These are phyloP conservation scores for Saccharomycopsis sp. DNA, from an alignment of 805 yeast genomes.

Conservation along the genomic window DNA sequence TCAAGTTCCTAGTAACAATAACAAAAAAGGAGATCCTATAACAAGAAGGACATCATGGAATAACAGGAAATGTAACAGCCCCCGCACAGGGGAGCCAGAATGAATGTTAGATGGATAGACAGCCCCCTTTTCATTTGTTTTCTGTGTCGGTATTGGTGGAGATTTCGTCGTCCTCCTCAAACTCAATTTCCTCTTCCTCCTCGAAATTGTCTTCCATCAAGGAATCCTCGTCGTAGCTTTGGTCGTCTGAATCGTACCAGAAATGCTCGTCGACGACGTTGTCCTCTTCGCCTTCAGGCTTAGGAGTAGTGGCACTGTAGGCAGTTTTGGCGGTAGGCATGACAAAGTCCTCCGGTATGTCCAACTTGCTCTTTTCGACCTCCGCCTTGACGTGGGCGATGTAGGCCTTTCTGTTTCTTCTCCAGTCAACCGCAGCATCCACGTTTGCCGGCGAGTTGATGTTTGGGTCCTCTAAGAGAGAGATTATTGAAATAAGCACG, in stretches of 20 bases:
- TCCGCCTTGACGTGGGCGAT: constrained; percentile 69
- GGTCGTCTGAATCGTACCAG: constrained; percentile 76
- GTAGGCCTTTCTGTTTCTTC: constrained; percentile 74
- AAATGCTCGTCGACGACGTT: constrained; percentile 73
- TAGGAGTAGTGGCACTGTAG: constrained; percentile 35
- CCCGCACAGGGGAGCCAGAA: too few species aligned
- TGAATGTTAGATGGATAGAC: too few species aligned
- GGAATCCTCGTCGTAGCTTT: constrained; percentile 51
- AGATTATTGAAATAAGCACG: constrained; percentile 82
- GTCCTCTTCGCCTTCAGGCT: constrained; percentile 33
- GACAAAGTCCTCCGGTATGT: constrained; percentile 79
- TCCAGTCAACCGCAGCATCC: constrained; percentile 88
- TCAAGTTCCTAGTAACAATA: too few species aligned
- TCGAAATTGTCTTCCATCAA: constrained; percentile 44
- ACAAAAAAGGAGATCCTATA: too few species aligned
- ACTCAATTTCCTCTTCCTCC: constrained; percentile 41
- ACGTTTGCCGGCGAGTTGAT: constrained; percentile 91
- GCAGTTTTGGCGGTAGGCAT: constrained; percentile 69
- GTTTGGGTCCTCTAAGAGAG: constrained; percentile 90
- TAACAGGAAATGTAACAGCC: too few species aligned
- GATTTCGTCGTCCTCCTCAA: constrained; percentile 43
- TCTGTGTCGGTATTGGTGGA: constrained; percentile 1
- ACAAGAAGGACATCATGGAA: too few species aligned
- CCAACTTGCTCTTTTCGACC: constrained; percentile 75
- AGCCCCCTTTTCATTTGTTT: neutral